Percentiles rank a stretch among this genome's conserved stretches.
Evolutionary conservation across 73 alveolate species (phyloP).

Genomic region (Breviolum minutum): DNA sequence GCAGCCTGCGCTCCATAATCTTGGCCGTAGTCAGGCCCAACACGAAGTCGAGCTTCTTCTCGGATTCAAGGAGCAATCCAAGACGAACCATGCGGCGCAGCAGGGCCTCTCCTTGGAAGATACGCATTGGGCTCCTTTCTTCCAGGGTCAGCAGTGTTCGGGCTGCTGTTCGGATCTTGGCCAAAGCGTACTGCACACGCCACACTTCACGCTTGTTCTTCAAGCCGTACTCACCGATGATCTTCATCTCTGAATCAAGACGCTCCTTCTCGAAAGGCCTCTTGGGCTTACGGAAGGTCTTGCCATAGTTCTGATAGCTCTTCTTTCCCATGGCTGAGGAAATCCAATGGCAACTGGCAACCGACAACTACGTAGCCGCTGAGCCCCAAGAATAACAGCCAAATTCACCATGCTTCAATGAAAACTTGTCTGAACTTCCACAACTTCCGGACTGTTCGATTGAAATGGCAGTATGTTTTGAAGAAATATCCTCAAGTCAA

Average conservation of each 20-base stretch:
- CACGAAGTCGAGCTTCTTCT: conserved; percentile 99
- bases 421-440: no score
- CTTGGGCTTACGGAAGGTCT: conserved; percentile 98
- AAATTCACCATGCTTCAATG: not conserved
- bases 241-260: conserved; percentile 97
- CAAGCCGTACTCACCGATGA: conserved; percentile 97
- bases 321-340: conserved; percentile 83
- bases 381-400: not conserved
- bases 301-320: conserved; percentile 95
- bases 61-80: conserved; percentile 98
- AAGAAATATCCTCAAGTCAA: no score
- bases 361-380: conserved; percentile 64
- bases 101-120: conserved; percentile 98
- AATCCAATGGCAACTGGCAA: conserved; percentile 24
- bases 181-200: conserved; percentile 98
- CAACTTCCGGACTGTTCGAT: no score
- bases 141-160: conserved; percentile 99
- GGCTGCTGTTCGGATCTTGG: conserved; percentile 99
- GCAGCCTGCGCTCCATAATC: conserved; percentile 99
- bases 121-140: conserved; percentile 97
- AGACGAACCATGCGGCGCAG: conserved; percentile 99
- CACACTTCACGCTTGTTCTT: conserved; percentile 99
- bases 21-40: conserved; percentile 97
- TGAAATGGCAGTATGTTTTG: no score
- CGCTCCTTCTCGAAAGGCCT: conserved; percentile 96